Evolutionary conservation across 257 asterid genomes (phyloP).

Genomic region (Lithospermum erythrorhizon): DNA sequence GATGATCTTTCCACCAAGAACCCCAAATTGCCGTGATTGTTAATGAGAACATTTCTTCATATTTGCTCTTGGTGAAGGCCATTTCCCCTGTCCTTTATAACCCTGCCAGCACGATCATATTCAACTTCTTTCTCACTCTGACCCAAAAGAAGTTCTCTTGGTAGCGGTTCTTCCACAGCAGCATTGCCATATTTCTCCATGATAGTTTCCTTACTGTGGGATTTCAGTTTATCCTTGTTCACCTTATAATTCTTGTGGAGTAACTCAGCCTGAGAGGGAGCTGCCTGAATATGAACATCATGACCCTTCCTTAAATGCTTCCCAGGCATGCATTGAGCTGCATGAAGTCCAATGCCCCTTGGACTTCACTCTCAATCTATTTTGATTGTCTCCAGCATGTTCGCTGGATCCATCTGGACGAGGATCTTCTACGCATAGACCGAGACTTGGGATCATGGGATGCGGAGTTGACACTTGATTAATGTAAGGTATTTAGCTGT

Average conservation of each 20-base stretch:
- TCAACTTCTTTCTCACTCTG: slow-evolving; percentile 87
- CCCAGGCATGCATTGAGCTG: slow-evolving; percentile 97
- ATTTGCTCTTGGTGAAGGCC: slow-evolving; percentile 75
- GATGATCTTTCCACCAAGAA: slow-evolving; percentile 95
- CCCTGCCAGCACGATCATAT: slow-evolving; percentile 93
- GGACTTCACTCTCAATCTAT: slow-evolving; percentile 89
- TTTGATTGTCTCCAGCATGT: slow-evolving; percentile 86
- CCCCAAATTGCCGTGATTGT: slow-evolving; percentile 92
- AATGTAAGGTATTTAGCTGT: slow-evolving; percentile 94
- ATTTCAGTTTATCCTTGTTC: slow-evolving; percentile 70
- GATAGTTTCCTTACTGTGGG: slow-evolving; percentile 67
- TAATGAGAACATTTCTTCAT: slow-evolving; percentile 63
- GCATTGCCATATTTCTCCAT: slow-evolving; percentile 96
- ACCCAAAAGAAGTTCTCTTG: slow-evolving; percentile 78
- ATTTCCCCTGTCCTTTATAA: slow-evolving; percentile 98
- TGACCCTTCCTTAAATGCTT: slow-evolving; percentile 95
- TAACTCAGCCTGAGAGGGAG: slow-evolving; percentile 97
- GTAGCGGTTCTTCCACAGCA: slow-evolving; percentile 72
- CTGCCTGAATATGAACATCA: slow-evolving; percentile 97
- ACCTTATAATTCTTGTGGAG: slow-evolving; percentile 68
- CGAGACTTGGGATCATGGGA: slow-evolving; percentile 95
- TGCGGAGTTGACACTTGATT: slow-evolving; percentile 86
- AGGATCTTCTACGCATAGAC: slow-evolving; percentile 98
- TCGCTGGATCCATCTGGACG: slow-evolving; percentile 98
- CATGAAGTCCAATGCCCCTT: slow-evolving; percentile 95